Base-by-base conservation (phyloP, 1,284 basidiomycete genomes). In the Marasmius sp. region DNA sequence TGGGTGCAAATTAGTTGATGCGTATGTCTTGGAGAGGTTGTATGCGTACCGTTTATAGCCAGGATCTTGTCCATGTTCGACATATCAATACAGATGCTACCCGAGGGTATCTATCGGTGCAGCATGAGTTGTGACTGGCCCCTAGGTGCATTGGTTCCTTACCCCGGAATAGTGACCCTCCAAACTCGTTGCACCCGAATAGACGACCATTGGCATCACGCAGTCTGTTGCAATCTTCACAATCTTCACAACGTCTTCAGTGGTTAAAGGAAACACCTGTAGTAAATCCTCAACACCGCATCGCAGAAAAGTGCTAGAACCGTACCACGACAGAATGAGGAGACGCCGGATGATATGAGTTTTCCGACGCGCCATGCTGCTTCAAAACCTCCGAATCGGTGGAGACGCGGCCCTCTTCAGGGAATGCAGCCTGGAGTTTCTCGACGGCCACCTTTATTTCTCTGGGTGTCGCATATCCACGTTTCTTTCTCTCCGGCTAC, bases 41-140 rank as follows among this genome's bases (percentile, higher is more conserved):
- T 3, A 48, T 38, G 64, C 72, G 34, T 57, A 78, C 80, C 78
- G 56, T 84, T 75, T 33, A 86, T 75, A 61, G 77, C 70, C 18
- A 89, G 65, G 60, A 91, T 83, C 67, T 85, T 77, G 70, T 89
- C 81, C 89, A 92, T 91, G 18, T 72, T 74, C 14, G 82, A 81
- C 66, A 91, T 75, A 68, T 91, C 87, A 54, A 92, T 74, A 57
- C 87, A 90, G 68, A 93, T 89, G 47, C 86, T 85, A 22, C 88
- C 88, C 1, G 74, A 72, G 60, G 82, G 63, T 71, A 70, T 61
- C 81, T 84, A 22, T 3, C 43, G 41, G 3, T 56, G 8, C n/a
- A 53, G 16, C 6, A 53, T 7, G n/a, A 38, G 27, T 27, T 27
- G n/a, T 41, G 14, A 52, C 47, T 58, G 61, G 52, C 82, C 78